Evolutionary conservation across 1,139 yeast genomes (phyloP), one percentile per base, ranked within the genome.

Genomic region (Saccharomyces hybrid): DNA sequence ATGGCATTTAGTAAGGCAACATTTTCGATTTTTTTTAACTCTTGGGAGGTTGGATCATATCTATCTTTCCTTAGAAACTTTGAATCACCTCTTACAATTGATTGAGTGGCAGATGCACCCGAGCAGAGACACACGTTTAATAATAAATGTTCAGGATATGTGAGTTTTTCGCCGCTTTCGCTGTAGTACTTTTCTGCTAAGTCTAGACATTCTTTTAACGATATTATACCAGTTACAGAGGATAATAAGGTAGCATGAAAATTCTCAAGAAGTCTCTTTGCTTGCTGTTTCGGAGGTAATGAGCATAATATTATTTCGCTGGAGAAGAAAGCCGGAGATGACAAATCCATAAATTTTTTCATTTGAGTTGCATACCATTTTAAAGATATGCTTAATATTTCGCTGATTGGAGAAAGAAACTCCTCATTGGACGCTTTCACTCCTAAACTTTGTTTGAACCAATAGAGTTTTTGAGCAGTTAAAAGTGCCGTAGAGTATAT

Each of bases 351-450:
- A 31, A 61, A 32, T 29, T 59, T 59, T 49, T 63, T 64, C 28
- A 57, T 56, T 51, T 63, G 61, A n/a, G 61, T 53, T 13, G 64
- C 51, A 47, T 63, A 60, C 66, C 67, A 65, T 54, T 63, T 65
- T 34, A 63, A 53, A 5, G 62, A 56, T 1, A 56, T 54, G 2
- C 58, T 54, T 16, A 62, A 47, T 4, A 64, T 54, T 16, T 59
- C 54, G 41, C 53, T 57, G 4, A 65, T 46, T 2, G 70, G 69
- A 3, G 50, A 46, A 16, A 60, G 49, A 20, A 59, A 57, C 46
- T 53, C 52, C 7, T 47, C 51, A 28, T 54, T 48, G 3, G 59
- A 47, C 38, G 51, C 50, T 4, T 55, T 48, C 14, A 57, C 54
- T 2, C 54, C 53, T 8, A 59, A 28, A 26, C 48, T 57, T 11